Conservation (phyloP, 129 eudicot genomes). For the Artemisia tridentata region DNA sequence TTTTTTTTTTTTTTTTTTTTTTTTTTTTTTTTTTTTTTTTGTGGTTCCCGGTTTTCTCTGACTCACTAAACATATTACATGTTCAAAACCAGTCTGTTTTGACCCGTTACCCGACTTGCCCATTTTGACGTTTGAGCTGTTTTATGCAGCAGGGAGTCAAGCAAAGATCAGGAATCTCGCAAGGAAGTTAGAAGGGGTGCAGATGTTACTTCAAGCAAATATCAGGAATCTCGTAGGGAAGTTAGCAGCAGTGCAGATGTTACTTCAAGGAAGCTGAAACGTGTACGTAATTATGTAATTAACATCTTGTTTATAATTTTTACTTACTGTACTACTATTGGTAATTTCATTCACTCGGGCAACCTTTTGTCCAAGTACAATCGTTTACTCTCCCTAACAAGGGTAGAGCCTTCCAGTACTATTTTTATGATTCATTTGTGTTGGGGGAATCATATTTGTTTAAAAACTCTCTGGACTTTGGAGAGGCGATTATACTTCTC, state of each 20-base stretch:
- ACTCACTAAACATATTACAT: too few species aligned
- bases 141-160: background rate
- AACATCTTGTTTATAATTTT: background rate
- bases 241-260: background rate
- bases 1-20: too few species aligned
- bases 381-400: background rate
- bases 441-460: too few species aligned
- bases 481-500: too few species aligned
- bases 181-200: background rate
- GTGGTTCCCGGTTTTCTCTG: too few species aligned
- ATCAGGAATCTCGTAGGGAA: background rate
- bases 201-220: background rate
- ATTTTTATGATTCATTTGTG: too few species aligned
- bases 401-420: too few species aligned
- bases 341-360: background rate
- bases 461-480: too few species aligned
- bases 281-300: background rate
- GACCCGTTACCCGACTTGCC: background rate
- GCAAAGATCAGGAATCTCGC: background rate
- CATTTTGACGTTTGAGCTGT: background rate
- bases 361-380: background rate
- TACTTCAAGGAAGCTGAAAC: background rate
- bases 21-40: too few species aligned
- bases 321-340: background rate
- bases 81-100: background rate